Conservation (phyloP, 108 stramenopile genomes). For the Cyclotella atomus region DNA sequence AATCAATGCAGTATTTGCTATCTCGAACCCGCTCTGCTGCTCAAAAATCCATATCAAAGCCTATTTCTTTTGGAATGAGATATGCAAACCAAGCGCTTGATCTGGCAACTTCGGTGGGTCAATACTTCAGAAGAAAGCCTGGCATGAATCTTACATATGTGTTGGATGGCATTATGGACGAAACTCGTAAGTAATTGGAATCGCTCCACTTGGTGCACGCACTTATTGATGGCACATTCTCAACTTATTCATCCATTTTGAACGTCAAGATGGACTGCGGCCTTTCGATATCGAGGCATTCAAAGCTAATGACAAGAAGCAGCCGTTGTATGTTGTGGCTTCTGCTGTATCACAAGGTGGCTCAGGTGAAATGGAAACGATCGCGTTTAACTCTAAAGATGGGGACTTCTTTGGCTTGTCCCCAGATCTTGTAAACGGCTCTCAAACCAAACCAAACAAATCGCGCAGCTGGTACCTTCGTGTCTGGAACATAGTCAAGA, state of each 20-base stretch:
- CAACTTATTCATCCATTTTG: too few species aligned
- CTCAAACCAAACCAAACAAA: background rate
- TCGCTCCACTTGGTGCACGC: background rate
- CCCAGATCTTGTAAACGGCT: conserved; percentile 2
- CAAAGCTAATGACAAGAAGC: conserved; percentile 43
- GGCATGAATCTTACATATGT: conserved; percentile 60
- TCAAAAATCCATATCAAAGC: conserved; percentile 23
- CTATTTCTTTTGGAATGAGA: conserved; percentile 25
- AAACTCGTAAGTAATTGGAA: conserved; percentile 13
- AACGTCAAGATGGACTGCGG: conserved; percentile 48
- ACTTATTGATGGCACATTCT: background rate
- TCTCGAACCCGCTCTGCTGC: conserved; percentile 22
- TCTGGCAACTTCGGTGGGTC: conserved; percentile 43
- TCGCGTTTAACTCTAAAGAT: conserved; percentile 46
- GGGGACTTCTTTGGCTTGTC: conserved; percentile 50
- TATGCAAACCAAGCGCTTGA: conserved; percentile 37
- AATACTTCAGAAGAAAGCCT: conserved; percentile 44
- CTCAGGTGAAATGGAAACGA: conserved; percentile 39
- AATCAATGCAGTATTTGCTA: conserved; percentile 28
- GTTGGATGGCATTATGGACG: conserved; percentile 51
- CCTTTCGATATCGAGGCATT: conserved; percentile 57
- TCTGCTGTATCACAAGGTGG: conserved; percentile 45
- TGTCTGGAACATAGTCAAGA: conserved; percentile 25
- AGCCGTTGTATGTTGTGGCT: conserved; percentile 45
- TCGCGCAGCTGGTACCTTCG: conserved; percentile 27